phyloP scores from a whole-genome alignment of 495 filamentous ascomycete genomes.

The Penicillium parvum region DNA sequence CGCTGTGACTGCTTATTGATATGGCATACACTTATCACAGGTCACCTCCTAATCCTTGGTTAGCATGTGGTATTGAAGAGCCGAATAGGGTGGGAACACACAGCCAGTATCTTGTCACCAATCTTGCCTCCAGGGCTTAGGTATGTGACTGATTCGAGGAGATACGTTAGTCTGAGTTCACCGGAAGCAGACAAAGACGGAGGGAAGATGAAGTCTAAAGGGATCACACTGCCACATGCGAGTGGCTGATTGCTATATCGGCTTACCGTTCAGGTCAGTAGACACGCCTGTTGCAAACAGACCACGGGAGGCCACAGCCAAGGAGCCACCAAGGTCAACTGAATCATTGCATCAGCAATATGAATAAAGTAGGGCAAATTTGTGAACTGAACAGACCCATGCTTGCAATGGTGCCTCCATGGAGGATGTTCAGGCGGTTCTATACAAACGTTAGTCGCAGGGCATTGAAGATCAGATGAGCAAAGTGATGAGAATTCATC shows the following conservation, averaged over 20 bases:
- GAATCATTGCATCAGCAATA: constrained; percentile 1
- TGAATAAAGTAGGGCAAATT: not conserved
- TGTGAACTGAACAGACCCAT: constrained; percentile 53
- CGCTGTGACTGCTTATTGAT: too few species aligned
- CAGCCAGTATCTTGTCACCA: constrained; percentile 69
- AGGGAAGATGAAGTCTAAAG: too few species aligned
- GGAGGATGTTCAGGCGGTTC: constrained; percentile 87
- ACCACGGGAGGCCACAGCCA: constrained; percentile 88
- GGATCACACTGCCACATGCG: too few species aligned
- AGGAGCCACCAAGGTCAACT: constrained; percentile 89
- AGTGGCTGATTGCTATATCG: not conserved
- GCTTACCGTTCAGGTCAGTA: constrained; percentile 81
- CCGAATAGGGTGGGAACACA: constrained; percentile 21
- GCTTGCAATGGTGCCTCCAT: constrained; percentile 92
- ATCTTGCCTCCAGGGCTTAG: constrained; percentile 76
- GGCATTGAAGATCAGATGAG: not conserved
- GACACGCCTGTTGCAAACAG: constrained; percentile 87
- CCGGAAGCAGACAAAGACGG: too few species aligned
- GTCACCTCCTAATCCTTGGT: constrained; percentile 50
- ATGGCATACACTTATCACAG: constrained; percentile 77
- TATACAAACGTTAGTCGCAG: constrained; percentile 27
- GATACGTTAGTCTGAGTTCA: not conserved
- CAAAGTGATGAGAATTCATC: not conserved
- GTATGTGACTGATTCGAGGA: constrained; percentile 68
- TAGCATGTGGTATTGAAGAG: constrained; percentile 11